Percentiles rank a stretch among this genome's conserved stretches.
Evolutionary conservation across 1,284 basidiomycete species (phyloP).

Genomic region (Takashimella koratensis): DNA sequence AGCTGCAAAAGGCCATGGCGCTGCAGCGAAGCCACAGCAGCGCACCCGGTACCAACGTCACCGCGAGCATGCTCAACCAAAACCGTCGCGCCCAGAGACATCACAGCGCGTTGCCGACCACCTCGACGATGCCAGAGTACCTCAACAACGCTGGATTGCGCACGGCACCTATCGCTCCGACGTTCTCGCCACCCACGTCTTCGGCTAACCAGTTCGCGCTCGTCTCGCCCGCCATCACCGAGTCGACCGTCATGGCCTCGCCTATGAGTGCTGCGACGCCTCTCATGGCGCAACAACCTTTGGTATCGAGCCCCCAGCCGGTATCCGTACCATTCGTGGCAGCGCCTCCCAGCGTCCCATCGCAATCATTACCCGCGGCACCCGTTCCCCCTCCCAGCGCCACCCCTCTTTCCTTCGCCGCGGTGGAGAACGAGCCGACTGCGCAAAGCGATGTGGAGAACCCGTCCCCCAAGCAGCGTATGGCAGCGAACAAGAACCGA

Average conservation of each 20-base stretch:
- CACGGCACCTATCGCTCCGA: not conserved
- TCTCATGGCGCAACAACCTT: not conserved
- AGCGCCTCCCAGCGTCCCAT: not conserved
- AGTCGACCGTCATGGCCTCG: slow-evolving; percentile 13
- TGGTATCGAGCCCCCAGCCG: not conserved
- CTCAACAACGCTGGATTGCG: slow-evolving; percentile 29
- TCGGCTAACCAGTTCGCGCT: not conserved
- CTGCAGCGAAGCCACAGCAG: slow-evolving; percentile 40
- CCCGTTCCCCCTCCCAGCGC: not conserved
- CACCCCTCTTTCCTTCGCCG: slow-evolving; percentile 2
- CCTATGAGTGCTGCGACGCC: slow-evolving; percentile 12
- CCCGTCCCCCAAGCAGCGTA: slow-evolving; percentile 18
- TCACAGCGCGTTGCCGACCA: slow-evolving; percentile 48
- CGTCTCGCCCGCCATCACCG: slow-evolving; percentile 1
- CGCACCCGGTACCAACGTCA: slow-evolving; percentile 26
- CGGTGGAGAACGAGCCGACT: slow-evolving; percentile 16
- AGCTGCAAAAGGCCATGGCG: slow-evolving; percentile 21
- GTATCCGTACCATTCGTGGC: not conserved
- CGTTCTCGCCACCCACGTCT: not conserved
- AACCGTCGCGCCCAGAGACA: slow-evolving; percentile 35
- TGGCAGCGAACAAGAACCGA: slow-evolving; percentile 53
- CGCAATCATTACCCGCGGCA: not conserved
- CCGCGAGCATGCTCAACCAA: slow-evolving; percentile 26
- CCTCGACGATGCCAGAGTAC: slow-evolving; percentile 44
- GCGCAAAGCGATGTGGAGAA: not conserved